Conservation (phyloP, 192 early-diverging fungal species). For the Mortierella hygrophila region DNA sequence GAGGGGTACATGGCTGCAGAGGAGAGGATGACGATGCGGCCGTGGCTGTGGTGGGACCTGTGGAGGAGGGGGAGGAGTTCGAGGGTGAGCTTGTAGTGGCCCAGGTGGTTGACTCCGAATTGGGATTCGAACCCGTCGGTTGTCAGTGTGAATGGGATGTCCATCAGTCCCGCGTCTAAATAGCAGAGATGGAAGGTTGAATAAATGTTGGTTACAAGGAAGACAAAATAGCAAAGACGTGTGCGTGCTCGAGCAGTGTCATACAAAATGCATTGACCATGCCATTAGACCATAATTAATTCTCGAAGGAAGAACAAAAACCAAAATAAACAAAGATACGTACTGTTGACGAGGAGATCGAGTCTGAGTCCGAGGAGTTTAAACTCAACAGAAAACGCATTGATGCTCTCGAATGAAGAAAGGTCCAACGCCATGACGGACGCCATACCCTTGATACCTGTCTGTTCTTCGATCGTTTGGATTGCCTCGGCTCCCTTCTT, state of each 20-base stretch:
- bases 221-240: background rate
- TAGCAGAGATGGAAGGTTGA: too few species aligned
- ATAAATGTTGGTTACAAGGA: background rate
- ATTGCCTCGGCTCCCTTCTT: slow-evolving; percentile 12
- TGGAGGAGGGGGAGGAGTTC: slow-evolving; percentile 14
- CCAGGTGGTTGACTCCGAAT: slow-evolving; percentile 16
- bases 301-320: background rate
- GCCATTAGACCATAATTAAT: background rate
- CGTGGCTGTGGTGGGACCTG: background rate
- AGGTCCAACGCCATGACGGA: slow-evolving; percentile 6
- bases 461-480: background rate
- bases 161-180: slow-evolving; percentile 10
- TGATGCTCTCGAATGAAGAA: slow-evolving; percentile 12
- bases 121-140: slow-evolving; percentile 3
- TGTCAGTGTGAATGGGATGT: slow-evolving; percentile 20
- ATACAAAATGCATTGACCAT: slow-evolving; percentile 2
- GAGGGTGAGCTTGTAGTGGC: slow-evolving; percentile 7
- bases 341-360: slow-evolving; percentile 24
- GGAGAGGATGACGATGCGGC: slow-evolving; percentile 13
- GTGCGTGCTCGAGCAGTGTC: background rate
- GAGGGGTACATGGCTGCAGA: slow-evolving; percentile 1
- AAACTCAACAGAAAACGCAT: background rate
- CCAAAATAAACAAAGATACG: background rate
- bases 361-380: background rate
- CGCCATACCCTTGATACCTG: background rate